These are phyloP conservation scores for Zopfochytrium polystomum DNA, from an alignment of 371 early-diverging fungal genomes.

Conservation along the genomic window DNA sequence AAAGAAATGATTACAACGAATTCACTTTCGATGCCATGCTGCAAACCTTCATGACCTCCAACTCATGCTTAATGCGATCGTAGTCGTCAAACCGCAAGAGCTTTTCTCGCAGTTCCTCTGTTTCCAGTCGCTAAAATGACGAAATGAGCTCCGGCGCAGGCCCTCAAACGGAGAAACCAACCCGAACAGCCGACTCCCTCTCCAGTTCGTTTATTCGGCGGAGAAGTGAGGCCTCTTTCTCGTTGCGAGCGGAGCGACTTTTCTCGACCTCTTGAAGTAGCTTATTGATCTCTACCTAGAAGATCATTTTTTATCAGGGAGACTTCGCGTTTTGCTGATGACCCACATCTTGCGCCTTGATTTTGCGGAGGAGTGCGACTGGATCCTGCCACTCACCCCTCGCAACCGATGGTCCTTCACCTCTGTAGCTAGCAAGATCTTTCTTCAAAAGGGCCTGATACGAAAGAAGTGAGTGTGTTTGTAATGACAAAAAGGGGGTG, in stretches of 20 bases:
- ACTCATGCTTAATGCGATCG: constrained; percentile 78
- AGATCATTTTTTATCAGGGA: not conserved
- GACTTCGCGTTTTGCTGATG: not conserved
- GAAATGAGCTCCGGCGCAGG: not conserved
- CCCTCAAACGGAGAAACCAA: not conserved
- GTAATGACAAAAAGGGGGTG: constrained; percentile 15
- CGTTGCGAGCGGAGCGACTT: constrained; percentile 27
- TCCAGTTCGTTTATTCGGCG: constrained; percentile 56
- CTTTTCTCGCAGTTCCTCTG: constrained; percentile 23
- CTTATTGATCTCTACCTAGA: constrained; percentile 44
- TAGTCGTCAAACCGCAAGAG: constrained; percentile 59
- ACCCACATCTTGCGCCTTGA: constrained; percentile 30
- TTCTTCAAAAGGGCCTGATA: constrained; percentile 42
- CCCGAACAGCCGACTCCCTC: constrained; percentile 40
- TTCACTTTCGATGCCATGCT: too few relatives aligned
- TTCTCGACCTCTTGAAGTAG: constrained; percentile 58
- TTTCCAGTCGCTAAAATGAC: constrained; percentile 20
- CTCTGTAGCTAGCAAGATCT: constrained; percentile 42
- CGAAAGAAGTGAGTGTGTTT: constrained; percentile 17
- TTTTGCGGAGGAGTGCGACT: constrained; percentile 19
- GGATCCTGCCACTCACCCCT: constrained; percentile 27
- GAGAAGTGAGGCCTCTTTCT: constrained; percentile 44
- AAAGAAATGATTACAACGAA: too few relatives aligned
- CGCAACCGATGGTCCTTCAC: constrained; percentile 6
- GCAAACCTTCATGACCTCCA: constrained; percentile 78